A percentile compares a stretch with the other conserved stretches of the same genome.
These are phyloP conservation scores for Colletotrichum sublineola DNA, from an alignment of 2,329 filamentous ascomycete genomes.

Conservation along the genomic window DNA sequence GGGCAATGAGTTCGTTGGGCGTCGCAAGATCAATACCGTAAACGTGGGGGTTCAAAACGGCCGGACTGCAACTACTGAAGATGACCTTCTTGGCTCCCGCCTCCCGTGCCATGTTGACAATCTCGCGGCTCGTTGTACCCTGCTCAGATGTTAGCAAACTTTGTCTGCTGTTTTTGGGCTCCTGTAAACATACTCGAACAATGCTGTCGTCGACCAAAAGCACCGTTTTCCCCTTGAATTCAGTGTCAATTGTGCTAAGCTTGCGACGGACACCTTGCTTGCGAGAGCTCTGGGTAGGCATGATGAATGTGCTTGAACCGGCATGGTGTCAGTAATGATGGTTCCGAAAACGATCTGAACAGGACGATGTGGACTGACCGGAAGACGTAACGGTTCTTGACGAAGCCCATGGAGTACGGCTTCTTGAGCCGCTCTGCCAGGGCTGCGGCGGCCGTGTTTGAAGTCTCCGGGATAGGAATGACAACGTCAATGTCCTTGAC, in stretches of 20 bases:
- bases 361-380: constrained; percentile 7
- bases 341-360: background rate
- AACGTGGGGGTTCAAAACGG: constrained; percentile 40
- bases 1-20: constrained; percentile 55
- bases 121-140: constrained; percentile 79
- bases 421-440: constrained; percentile 82
- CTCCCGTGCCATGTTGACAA: constrained; percentile 80
- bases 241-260: constrained; percentile 85
- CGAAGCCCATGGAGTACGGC: constrained; percentile 84
- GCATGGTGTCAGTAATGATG: background rate
- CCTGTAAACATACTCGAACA: constrained; percentile 69
- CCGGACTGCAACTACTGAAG: constrained; percentile 80
- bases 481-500: constrained; percentile 85
- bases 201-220: constrained; percentile 91
- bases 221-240: constrained; percentile 86
- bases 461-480: constrained; percentile 81
- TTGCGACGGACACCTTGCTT: constrained; percentile 92
- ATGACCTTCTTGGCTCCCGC: constrained; percentile 85
- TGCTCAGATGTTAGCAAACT: background rate
- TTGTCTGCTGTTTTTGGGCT: background rate
- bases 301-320: constrained; percentile 78
- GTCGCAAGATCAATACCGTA: constrained; percentile 63
- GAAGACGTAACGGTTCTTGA: constrained; percentile 76
- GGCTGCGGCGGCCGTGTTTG: constrained; percentile 82
- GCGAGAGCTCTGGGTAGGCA: constrained; percentile 79